phyloP scores from a whole-genome alignment of 805 yeast genomes.

The Maudiozyma bulderi region DNA sequence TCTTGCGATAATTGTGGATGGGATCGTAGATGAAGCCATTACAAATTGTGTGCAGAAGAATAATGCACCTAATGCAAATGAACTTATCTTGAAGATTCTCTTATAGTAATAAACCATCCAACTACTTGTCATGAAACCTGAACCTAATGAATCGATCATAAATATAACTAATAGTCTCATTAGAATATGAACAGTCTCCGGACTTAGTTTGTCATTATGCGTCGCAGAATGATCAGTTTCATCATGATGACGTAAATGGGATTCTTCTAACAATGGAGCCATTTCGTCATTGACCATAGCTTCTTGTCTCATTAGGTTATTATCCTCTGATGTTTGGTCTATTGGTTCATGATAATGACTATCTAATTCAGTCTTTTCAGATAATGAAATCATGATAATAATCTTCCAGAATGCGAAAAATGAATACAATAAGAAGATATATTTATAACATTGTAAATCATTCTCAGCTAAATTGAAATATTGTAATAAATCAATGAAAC shows the following conservation, averaged over 20 bases:
- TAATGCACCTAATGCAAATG: constrained; percentile 53
- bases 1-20: constrained; percentile 64
- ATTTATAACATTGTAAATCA: constrained; percentile 40
- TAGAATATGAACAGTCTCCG: constrained; percentile 35
- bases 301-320: constrained; percentile 3
- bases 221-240: background rate
- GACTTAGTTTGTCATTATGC: background rate
- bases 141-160: constrained; percentile 79
- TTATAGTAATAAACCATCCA: constrained; percentile 83
- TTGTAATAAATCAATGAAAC: constrained; percentile 39
- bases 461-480: constrained; percentile 27
- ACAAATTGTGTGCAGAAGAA: constrained; percentile 56
- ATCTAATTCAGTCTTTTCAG: constrained; percentile 44
- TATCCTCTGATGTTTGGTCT: constrained; percentile 5
- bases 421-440: constrained; percentile 49
- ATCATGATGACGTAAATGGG: background rate
- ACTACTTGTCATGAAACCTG: constrained; percentile 79
- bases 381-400: constrained; percentile 39
- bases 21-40: constrained; percentile 61
- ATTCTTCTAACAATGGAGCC: constrained; percentile 17
- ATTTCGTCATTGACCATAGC: constrained; percentile 19
- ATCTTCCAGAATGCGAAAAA: constrained; percentile 45
- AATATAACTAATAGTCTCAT: constrained; percentile 48
- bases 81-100: constrained; percentile 41
- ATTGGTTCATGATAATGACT: constrained; percentile 13